Base-by-base conservation (phyloP, 805 yeast genomes). In the Pichia scutulata region DNA sequence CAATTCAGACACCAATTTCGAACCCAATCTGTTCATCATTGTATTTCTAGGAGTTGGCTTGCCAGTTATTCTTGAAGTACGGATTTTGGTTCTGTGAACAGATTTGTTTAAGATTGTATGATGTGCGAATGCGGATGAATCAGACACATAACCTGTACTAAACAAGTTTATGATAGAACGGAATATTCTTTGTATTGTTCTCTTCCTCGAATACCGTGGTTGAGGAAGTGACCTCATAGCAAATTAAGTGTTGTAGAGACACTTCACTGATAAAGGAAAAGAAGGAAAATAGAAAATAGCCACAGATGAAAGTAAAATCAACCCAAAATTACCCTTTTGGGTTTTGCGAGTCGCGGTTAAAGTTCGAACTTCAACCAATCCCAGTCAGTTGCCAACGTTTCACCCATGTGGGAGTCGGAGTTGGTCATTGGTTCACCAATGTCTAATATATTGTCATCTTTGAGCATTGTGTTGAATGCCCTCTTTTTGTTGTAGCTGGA, bases 221-320 rank as follows among this genome's bases (percentile, higher is more conserved):
- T 68, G 65, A 7, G 72, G 72, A 44, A 67, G 49, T 40, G 72
- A 68, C 41, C 70, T 60, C 72, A 65, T 65, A 23, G 33, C n/a
- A 18, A 18, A 33, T 22, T 5, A 28, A 4, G 7, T 10, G 13
- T 14, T n/a, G n/a, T n/a, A n/a, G n/a, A 24, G 33, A 14, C 24
- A 6, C 19, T 10, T 9, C 18, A 21, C 8, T 13, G n/a, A 39
- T 10, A 8, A 7, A 39, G 21, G 24, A 22, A 39, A 21, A 7
- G 5, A 39, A 41, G 8, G 16, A 22, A 41, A 18, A 30, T n/a
- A n/a, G 9, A 21, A 24, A 33, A 44, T 14, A 44, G 25, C n/a
- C n/a, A n/a, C n/a, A n/a, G n/a, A n/a, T n/a, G 33, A 28, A 24
- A 24, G 33, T 28, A 28, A 13, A 28, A 28, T 28, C 3, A 13